phyloP scores from a whole-genome alignment of 2,329 filamentous ascomycete species.

The Penicillium sp. region DNA sequence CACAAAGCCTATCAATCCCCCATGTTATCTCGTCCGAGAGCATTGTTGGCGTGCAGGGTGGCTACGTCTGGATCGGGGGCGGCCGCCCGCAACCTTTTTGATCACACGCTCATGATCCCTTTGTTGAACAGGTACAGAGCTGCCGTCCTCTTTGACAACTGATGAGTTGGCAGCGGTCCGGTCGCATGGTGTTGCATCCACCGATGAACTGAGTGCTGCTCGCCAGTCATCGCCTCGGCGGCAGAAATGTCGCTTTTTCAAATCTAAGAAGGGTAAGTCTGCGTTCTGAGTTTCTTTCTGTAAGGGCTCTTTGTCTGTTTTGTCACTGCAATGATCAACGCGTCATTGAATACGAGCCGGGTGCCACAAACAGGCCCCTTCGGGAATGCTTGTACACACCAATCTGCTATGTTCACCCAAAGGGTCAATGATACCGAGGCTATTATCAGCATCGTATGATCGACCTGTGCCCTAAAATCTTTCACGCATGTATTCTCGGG shows the following conservation, averaged over 20 bases:
- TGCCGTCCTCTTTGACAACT: conserved; percentile 10
- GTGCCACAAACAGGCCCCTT: neutral
- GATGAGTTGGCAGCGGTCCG: conserved; percentile 32
- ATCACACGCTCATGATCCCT: conserved; percentile 33
- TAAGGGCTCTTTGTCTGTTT: neutral
- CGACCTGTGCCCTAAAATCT: neutral
- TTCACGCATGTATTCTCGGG: neutral
- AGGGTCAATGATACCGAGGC: conserved; percentile 1
- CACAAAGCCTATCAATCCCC: conserved; percentile 10
- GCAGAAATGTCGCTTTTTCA: conserved; percentile 26
- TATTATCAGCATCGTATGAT: neutral
- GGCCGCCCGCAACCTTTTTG: conserved; percentile 26
- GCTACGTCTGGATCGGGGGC: conserved; percentile 9
- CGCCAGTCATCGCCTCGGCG: conserved; percentile 16
- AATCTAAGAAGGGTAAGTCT: conserved; percentile 24
- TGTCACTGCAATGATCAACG: neutral
- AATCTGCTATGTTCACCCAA: neutral
- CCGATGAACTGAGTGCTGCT: conserved; percentile 7
- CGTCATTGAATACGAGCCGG: neutral
- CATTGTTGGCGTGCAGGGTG: neutral
- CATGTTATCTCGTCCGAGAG: neutral
- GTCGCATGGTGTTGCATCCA: conserved; percentile 25
- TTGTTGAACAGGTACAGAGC: conserved; percentile 23
- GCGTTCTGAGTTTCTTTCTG: conserved; percentile 4
- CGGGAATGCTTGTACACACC: neutral